Evolutionary conservation across 139 green algal genomes (phyloP), one percentile per base, ranked within the genome.

Genomic region (Closterium sp.): DNA sequence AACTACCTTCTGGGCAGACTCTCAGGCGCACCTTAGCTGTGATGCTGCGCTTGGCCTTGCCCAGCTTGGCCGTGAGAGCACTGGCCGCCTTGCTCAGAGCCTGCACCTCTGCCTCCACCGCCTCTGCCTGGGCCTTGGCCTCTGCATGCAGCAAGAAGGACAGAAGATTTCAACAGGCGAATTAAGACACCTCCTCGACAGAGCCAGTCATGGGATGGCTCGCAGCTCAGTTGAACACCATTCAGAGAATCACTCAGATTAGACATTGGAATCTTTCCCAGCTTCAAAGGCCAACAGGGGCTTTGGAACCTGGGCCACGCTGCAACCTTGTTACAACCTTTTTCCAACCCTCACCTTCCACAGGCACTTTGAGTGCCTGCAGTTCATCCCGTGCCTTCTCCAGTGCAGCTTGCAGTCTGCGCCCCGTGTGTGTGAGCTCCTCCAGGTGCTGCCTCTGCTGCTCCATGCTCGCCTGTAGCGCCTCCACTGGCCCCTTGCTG

Each of bases 31-130:
- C 38, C 38, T 50, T 50, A 4, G 73, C 93, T 32, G 91, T 92
- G 5, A 94, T 93, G 45, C 89, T 70, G 89, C 94, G 93, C 86
- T 93, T 94, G 22, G 96, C 11, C 28, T 95, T 94, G 3, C 90
- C 88, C 7, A 38, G 28, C 86, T 93, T 22, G 4, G n/a, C 38
- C 31, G 86, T 90, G 21, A 84, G 9, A 30, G 27, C 29, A 24
- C 17, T 22, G 11, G 50, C 94, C 90, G 95, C 93, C 32, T 94
- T 87, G 30, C 88, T 91, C 29, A 97, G 92, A 34, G 95, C 92
- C n/a, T 94, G 70, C 62, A 96, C 94, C 73, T 97, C 90, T 7
- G 79, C 89, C 28, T 91, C 92, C 31, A 96, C 95, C 88, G 95
- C 93, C 17, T 92, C 90, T 21, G 90, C 92, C 86, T 94, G 91